phyloP scores from a whole-genome alignment of 345 rosid species.

The Viola odorata region DNA sequence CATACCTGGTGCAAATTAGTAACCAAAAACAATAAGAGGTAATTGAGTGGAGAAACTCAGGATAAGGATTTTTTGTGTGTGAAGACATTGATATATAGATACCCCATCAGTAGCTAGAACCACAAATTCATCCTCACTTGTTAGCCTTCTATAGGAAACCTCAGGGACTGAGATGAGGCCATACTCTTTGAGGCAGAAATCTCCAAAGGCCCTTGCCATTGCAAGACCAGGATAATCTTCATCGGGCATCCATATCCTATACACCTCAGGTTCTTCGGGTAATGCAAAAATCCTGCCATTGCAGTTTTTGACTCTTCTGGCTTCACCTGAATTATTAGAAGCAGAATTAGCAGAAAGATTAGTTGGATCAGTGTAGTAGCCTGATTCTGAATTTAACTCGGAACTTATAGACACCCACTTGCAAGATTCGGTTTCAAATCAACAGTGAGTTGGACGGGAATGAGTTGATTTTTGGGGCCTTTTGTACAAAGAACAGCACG shows the following conservation, averaged over 20 bases:
- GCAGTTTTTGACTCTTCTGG: conserved; percentile 58
- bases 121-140: conserved; percentile 68
- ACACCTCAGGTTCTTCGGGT: conserved; percentile 73
- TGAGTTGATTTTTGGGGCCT: conserved; percentile 42
- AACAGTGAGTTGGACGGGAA: conserved; percentile 75
- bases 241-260: conserved; percentile 89
- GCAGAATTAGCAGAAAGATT: neutral
- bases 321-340: conserved; percentile 52
- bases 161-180: conserved; percentile 78
- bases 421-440: conserved; percentile 78
- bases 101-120: conserved; percentile 96
- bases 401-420: conserved; percentile 31
- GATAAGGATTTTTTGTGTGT: neutral
- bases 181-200: conserved; percentile 89
- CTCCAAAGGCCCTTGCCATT: conserved; percentile 95
- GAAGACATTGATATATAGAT: conserved; percentile 11
- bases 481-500: conserved; percentile 82
- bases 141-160: conserved; percentile 55
- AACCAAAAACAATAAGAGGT: neutral
- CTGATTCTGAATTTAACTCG: neutral
- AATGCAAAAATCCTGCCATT: conserved; percentile 81
- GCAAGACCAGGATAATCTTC: conserved; percentile 96
- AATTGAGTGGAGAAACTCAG: neutral
- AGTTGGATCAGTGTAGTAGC: neutral
- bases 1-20: conserved; percentile 46